Evolutionary conservation across 2,329 filamentous ascomycete species (phyloP).

Genomic region (Fusarium keratoplasticum): DNA sequence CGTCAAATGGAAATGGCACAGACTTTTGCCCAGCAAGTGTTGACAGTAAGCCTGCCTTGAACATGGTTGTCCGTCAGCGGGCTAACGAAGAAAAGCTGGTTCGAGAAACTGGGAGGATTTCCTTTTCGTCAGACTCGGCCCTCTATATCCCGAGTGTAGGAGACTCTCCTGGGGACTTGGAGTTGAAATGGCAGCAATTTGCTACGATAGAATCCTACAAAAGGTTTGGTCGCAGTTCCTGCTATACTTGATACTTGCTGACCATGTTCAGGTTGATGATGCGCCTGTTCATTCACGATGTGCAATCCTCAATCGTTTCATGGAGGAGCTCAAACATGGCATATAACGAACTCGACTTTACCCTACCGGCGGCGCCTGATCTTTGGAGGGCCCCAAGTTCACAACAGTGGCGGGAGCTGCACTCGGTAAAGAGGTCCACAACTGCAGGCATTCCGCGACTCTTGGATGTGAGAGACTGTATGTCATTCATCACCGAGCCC

Average conservation of each 20-base stretch:
- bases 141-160: constrained; percentile 19
- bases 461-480: constrained; percentile 32
- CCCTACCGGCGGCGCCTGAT: constrained; percentile 35
- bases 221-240: constrained; percentile 24
- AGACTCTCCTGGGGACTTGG: constrained; percentile 31
- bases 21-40: constrained; percentile 27
- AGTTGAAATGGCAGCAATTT: constrained; percentile 40
- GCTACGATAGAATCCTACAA: constrained; percentile 36
- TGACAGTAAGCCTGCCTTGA: constrained; percentile 27
- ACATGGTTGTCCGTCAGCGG: not conserved
- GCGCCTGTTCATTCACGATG: constrained; percentile 39
- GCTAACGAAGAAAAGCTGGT: constrained; percentile 32
- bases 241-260: constrained; percentile 7
- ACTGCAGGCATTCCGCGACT: constrained; percentile 26
- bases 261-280: constrained; percentile 35
- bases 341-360: constrained; percentile 39
- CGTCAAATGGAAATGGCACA: constrained; percentile 37
- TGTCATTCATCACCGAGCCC: constrained; percentile 29
- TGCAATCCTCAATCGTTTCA: constrained; percentile 36
- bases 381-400: constrained; percentile 36
- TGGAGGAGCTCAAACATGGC: constrained; percentile 38
- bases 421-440: constrained; percentile 19
- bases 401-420: constrained; percentile 36
- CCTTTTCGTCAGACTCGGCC: constrained; percentile 33
- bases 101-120: constrained; percentile 34